Evolutionary conservation across 2,329 filamentous ascomycete genomes (phyloP).

Genomic region (Calonectria ilicicola): DNA sequence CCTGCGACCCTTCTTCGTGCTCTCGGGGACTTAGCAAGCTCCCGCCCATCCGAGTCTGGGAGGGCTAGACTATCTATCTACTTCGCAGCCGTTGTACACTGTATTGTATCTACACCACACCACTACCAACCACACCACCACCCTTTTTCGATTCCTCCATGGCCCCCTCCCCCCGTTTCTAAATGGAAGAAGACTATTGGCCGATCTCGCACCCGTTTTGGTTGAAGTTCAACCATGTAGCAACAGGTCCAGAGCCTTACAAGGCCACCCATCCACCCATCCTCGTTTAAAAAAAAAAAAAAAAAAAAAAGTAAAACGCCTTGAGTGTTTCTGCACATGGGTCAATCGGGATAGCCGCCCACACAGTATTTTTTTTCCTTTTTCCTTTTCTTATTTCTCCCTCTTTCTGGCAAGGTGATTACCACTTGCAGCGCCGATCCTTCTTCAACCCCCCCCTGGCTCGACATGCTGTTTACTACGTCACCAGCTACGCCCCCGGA

Average conservation of each 20-base stretch:
- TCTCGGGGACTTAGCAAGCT: neutral
- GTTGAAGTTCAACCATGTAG: neutral
- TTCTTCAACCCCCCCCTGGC: neutral
- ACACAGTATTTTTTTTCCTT: too few relatives aligned
- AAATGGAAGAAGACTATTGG: neutral
- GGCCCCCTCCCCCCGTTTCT: neutral
- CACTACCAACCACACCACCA: neutral
- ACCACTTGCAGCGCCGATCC: neutral
- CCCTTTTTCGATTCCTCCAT: neutral
- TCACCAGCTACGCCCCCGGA: neutral
- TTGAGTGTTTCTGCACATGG: neutral
- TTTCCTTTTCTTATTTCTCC: neutral
- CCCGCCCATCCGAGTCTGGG: neutral
- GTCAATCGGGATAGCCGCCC: neutral
- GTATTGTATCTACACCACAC: neutral
- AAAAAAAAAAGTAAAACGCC: too few relatives aligned
- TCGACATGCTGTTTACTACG: neutral
- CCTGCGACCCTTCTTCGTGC: neutral
- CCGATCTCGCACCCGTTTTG: neutral
- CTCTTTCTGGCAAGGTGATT: neutral
- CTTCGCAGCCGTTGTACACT: too few relatives aligned
- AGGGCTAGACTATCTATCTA: neutral
- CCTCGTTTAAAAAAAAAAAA: neutral
- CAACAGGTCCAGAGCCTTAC: neutral
- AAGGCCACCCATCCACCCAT: neutral